These are phyloP conservation scores for Penicillium sp. DNA, from an alignment of 2,329 filamentous ascomycete species.

Conservation along the genomic window DNA sequence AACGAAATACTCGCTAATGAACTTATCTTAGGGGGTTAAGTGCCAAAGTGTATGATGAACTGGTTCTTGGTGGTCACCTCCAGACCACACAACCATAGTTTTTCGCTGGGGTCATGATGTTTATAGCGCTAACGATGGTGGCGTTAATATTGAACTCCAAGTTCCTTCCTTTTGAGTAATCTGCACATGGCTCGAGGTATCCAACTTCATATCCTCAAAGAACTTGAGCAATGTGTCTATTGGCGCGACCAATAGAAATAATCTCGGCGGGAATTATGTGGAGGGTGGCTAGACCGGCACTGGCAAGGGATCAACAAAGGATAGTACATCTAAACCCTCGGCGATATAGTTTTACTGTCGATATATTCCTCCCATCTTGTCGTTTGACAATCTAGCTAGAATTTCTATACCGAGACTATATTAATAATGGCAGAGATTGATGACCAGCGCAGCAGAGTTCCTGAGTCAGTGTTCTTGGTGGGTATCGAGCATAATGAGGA, in stretches of 20 bases:
- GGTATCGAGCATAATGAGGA: not conserved
- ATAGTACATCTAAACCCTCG: not conserved
- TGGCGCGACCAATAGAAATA: not conserved
- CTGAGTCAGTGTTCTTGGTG: constrained; percentile 6
- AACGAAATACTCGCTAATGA: not conserved
- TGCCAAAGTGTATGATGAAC: not conserved
- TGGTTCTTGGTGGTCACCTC: not conserved
- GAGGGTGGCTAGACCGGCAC: not conserved
- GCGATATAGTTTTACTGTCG: not conserved
- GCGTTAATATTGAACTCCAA: not conserved
- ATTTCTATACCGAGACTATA: not conserved
- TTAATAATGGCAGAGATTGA: too few relatives aligned
- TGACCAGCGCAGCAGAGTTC: not conserved
- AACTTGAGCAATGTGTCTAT: not conserved
- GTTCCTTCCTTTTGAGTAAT: not conserved
- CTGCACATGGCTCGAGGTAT: not conserved
- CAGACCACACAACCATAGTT: too few relatives aligned
- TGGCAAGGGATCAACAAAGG: not conserved
- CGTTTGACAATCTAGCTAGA: not conserved
- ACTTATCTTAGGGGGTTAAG: not conserved
- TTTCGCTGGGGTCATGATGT: not conserved
- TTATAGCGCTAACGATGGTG: not conserved
- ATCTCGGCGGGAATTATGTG: not conserved
- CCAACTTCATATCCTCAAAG: not conserved
- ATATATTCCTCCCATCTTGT: not conserved